Base-by-base conservation (phyloP, 1,284 basidiomycete genomes). In the Prillingera fragicola region DNA sequence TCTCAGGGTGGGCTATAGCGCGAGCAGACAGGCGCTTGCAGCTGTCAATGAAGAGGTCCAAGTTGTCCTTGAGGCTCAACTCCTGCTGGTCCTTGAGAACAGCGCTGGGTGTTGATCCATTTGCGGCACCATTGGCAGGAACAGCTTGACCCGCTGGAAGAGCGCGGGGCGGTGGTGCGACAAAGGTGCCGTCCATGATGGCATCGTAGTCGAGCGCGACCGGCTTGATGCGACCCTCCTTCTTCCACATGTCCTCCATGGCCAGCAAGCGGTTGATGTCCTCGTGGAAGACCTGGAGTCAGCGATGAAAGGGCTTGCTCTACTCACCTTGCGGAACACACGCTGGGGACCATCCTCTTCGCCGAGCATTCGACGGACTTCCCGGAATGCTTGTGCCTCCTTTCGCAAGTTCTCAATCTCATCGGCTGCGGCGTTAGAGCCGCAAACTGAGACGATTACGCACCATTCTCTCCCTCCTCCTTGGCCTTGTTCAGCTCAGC, bases 201-300 rank as follows among this genome's bases (percentile, higher is more conserved):
- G 71, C 70, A 14, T 85, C 81, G 57, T 84, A 91, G 46, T 87
- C 82, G 25, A 99, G 78, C 1, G 92, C 83, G 0, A 78, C 80
- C 0, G 95, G 95, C 52, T 84, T 84, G 19, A 82, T 79, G 22
- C 95, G 81, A 8, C 84, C 79, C 5, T 63, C 52, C 8, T 65
- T 65, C 35, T 82, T 83, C 95, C 95, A 98, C 91, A 98, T 97
- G 60, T 97, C 94, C n/a, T 83, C 76, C 95, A 98, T 98, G 12
- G 80, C 80, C 12, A 99, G 75, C 1, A 98, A 76, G 38, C 95
- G 87, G 45, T 81, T 78, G 56, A 97, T 89, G 59, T 99, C 95
- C 1, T 79, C 70, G 52, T 83, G 77, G 75, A 92, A 99, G 8
- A 97, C 84, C 87, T 91, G 57, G 4, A 14, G 23, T 45, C 19